Percentiles rank a stretch among this genome's conserved stretches.
These are phyloP conservation scores for Prunus davidiana DNA, from an alignment of 306 rosid species.

Conservation along the genomic window DNA sequence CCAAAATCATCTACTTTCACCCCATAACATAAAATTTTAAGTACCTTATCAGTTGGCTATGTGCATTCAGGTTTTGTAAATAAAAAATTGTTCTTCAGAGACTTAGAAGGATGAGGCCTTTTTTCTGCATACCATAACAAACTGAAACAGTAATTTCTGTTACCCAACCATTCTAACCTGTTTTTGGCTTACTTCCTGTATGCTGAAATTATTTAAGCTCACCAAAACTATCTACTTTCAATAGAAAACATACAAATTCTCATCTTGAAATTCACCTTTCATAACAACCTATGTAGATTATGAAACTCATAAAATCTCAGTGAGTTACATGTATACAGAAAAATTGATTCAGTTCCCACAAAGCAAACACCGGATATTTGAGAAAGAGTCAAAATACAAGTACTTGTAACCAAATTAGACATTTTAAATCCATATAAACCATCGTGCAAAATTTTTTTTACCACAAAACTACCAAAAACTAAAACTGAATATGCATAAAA, in stretches of 20 bases:
- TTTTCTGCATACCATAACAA: neutral
- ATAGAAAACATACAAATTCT: neutral
- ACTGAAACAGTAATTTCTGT: neutral
- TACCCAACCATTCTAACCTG: neutral
- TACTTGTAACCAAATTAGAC: neutral
- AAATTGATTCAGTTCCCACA: neutral
- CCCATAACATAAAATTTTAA: neutral
- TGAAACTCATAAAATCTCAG: neutral
- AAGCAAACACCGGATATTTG: neutral
- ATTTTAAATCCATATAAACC: neutral
- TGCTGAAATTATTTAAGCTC: neutral
- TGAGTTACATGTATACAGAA: neutral
- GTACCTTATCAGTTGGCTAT: neutral
- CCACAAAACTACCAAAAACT: slow-evolving; percentile 2
- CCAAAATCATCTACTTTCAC: neutral
- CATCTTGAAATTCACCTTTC: neutral
- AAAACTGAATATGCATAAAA: neutral
- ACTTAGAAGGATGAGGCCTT: neutral
- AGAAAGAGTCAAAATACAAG: neutral
- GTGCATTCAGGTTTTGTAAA: neutral
- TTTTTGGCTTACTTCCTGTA: neutral
- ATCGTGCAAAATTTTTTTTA: neutral
- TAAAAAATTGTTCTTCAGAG: neutral
- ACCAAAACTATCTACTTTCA: neutral
- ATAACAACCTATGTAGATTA: neutral